Evolutionary conservation across 495 filamentous ascomycete genomes (phyloP).

Genomic region (Podospora pseudoanserina): DNA sequence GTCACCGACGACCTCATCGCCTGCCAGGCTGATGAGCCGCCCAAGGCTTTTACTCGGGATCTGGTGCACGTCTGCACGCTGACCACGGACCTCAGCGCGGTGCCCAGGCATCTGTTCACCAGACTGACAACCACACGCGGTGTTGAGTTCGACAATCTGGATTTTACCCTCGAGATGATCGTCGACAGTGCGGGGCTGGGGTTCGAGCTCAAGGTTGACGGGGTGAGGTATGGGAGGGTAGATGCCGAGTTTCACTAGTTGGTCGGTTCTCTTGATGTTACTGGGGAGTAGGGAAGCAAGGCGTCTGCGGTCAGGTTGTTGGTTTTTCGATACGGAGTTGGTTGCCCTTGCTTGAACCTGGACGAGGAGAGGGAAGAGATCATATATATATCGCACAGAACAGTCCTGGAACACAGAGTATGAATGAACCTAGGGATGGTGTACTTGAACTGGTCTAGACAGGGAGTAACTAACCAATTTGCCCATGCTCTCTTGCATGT

Average conservation of each 20-base stretch:
- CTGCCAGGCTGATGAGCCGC: conserved; percentile 61
- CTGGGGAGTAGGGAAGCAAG: background rate
- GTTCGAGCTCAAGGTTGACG: conserved; percentile 71
- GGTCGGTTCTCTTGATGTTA: background rate
- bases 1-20: conserved; percentile 74
- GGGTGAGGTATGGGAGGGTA: conserved; percentile 67
- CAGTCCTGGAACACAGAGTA: too few relatives aligned
- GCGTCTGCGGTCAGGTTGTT: background rate
- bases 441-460: too few relatives aligned
- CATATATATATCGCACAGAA: too few relatives aligned
- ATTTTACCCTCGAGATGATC: conserved; percentile 72
- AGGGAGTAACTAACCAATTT: too few relatives aligned
- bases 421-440: too few relatives aligned
- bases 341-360: too few relatives aligned
- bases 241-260: conserved; percentile 62
- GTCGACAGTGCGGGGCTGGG: conserved; percentile 67
- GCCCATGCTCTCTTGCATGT: too few relatives aligned
- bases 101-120: conserved; percentile 63
- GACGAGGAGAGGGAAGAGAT: too few relatives aligned
- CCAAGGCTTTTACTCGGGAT: conserved; percentile 52
- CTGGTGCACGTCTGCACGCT: conserved; percentile 69
- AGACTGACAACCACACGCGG: conserved; percentile 66
- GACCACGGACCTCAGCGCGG: conserved; percentile 67
- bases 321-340: background rate
- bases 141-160: conserved; percentile 69